phyloP scores from a whole-genome alignment of 495 filamentous ascomycete genomes.

The Neurospora sp. region DNA sequence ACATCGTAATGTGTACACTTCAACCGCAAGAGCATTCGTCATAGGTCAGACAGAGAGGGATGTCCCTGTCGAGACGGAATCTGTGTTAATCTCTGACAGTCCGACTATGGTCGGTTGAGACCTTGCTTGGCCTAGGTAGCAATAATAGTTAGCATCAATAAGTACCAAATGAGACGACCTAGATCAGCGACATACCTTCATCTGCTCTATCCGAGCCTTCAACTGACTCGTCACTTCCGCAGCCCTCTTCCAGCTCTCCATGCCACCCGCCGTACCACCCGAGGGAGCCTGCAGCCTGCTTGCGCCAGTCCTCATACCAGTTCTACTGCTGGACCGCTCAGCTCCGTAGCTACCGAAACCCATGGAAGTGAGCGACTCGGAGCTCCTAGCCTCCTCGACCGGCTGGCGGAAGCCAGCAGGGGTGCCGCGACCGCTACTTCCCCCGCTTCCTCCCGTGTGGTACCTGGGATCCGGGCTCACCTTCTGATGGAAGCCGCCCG shows the following conservation, averaged over 20 bases:
- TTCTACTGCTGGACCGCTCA: slow-evolving; percentile 25
- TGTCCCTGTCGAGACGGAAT: not conserved
- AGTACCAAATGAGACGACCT: not conserved
- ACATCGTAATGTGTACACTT: not conserved
- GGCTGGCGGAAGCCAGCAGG: slow-evolving; percentile 37
- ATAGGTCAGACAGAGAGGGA: not conserved
- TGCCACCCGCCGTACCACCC: slow-evolving; percentile 25
- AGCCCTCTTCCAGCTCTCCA: slow-evolving; percentile 94
- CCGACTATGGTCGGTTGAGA: slow-evolving; percentile 17
- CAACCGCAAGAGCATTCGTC: not conserved
- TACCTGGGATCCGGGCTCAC: slow-evolving; percentile 42
- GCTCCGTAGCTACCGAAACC: slow-evolving; percentile 14
- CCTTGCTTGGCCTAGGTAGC: slow-evolving; percentile 23
- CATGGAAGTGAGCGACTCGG: slow-evolving; percentile 8
- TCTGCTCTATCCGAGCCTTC: slow-evolving; percentile 87
- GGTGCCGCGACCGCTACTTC: slow-evolving; percentile 47
- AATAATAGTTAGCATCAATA: not conserved
- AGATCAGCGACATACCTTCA: slow-evolving; percentile 37
- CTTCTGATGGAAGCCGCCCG: slow-evolving; percentile 36
- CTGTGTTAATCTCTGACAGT: not conserved
- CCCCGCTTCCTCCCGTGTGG: slow-evolving; percentile 27
- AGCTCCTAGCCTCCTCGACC: not conserved
- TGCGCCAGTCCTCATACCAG: slow-evolving; percentile 30
- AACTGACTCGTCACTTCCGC: slow-evolving; percentile 98
- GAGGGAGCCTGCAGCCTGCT: slow-evolving; percentile 22